Base-by-base conservation (phyloP, 805 yeast species). In the Komagataella mondaviorum region DNA sequence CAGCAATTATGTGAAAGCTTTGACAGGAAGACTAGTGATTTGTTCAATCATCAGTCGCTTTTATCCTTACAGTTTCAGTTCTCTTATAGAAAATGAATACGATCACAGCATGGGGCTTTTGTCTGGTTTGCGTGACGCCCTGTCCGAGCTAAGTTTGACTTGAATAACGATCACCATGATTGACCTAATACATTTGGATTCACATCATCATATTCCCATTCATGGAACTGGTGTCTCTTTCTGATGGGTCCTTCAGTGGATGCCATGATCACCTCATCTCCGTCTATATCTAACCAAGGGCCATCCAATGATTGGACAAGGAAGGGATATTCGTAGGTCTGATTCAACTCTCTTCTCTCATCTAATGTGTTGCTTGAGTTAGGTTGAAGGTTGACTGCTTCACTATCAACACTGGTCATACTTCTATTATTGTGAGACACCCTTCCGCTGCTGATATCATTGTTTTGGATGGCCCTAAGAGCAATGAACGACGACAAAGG, bases 401-500 rank as follows among this genome's bases (percentile, higher is more conserved):
- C 48, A 14, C 16, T 46, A 22, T 17, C 16, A 22, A 14, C 39
- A 22, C 30, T 20, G 30, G 23, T 30, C 39, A 14, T 30, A 30
- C 39, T 30, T 14, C 39, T 30, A 18, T 23, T 30, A 36, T 8
- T 14, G 20, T 36, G 20, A 24, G 12, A 8, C 7, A 17, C 23
- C 12, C 44, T 48, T 24, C 49, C 20, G 45, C 20, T 16, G 4
- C 7, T 14, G 6, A 30, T 16, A 48, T 72, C 73, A 51, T 71
- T 67, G 49, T 73, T 73, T 46, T 81, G 75, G 36, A 88, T 81
- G 0, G 97, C 86, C 54, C 95, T 76, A 53, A 91, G 71, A 0
- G 98, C 96, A 59, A 91, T 90, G 64, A 86, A 91, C 53, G 79
- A 77, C 1, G 89, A 80, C 51, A 93, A 69, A 0, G 97, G 98